Conservation (phyloP, 2,329 filamentous ascomycete species). For the Aspergillus tamarii region DNA sequence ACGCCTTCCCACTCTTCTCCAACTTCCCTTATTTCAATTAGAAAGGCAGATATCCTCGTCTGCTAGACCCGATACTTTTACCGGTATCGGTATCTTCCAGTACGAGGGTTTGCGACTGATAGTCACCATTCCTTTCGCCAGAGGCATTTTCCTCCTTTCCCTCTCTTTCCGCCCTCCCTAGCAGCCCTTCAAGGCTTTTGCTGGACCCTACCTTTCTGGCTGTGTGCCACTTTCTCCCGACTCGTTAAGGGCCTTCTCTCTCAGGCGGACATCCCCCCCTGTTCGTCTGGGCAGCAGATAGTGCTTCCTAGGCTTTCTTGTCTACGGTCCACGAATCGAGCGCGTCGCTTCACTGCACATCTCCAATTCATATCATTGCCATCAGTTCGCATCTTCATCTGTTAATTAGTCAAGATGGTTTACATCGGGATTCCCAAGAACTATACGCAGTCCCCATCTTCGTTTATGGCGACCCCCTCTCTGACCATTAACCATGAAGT, state of each 20-base stretch:
- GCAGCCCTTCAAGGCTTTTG: slow-evolving; percentile 61
- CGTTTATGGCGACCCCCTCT: slow-evolving; percentile 76
- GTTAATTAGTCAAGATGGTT: slow-evolving; percentile 70
- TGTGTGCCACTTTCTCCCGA: slow-evolving; percentile 73
- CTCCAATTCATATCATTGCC: slow-evolving; percentile 12
- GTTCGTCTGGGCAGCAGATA: slow-evolving; percentile 98
- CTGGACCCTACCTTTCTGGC: slow-evolving; percentile 65
- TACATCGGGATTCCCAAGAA: slow-evolving; percentile 76
- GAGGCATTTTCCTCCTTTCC: slow-evolving; percentile 75
- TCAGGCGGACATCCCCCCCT: slow-evolving; percentile 81
- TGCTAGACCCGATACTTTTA: slow-evolving; percentile 82
- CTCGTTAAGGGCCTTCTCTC: slow-evolving; percentile 88
- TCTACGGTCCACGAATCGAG: slow-evolving; percentile 27
- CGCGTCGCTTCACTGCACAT: slow-evolving; percentile 14
- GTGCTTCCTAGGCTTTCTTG: slow-evolving; percentile 71
- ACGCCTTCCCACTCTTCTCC: slow-evolving; percentile 26
- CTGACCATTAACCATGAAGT: slow-evolving; percentile 97
- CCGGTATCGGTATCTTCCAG: slow-evolving; percentile 82
- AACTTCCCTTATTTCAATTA: slow-evolving; percentile 19
- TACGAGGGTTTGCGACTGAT: slow-evolving; percentile 60
- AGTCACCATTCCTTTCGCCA: slow-evolving; percentile 86
- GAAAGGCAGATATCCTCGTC: slow-evolving; percentile 68
- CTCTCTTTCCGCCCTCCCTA: slow-evolving; percentile 89
- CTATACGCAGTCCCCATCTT: slow-evolving; percentile 81
- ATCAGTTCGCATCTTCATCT: slow-evolving; percentile 22